These are phyloP conservation scores for Metarhizium robertsii DNA, from an alignment of 2,329 filamentous ascomycete genomes.

Conservation along the genomic window DNA sequence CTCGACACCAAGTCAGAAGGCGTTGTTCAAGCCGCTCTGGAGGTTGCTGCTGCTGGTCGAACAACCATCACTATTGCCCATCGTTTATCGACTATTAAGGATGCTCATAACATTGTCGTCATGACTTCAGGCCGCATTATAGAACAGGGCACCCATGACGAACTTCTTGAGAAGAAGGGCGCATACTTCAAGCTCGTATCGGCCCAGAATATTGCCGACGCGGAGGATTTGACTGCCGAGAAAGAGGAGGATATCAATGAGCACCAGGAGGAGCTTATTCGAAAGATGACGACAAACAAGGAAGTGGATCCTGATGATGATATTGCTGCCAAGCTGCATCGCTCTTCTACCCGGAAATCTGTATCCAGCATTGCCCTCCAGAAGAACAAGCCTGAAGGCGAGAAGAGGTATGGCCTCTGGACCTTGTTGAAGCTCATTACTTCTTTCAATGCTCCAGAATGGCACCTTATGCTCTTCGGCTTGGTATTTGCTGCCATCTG, in stretches of 20 bases:
- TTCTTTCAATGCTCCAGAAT: slow-evolving; percentile 69
- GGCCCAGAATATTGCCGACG: slow-evolving; percentile 70
- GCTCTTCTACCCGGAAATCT: slow-evolving; percentile 46
- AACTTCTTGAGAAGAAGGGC: slow-evolving; percentile 58
- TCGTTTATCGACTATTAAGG: slow-evolving; percentile 85
- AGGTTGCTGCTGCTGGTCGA: slow-evolving; percentile 73
- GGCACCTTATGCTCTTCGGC: slow-evolving; percentile 62
- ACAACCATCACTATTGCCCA: slow-evolving; percentile 97
- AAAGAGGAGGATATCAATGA: slow-evolving; percentile 41
- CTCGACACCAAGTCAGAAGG: slow-evolving; percentile 93
- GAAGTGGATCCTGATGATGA: slow-evolving; percentile 53
- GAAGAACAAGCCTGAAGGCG: slow-evolving; percentile 36
- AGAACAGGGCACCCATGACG: slow-evolving; percentile 83
- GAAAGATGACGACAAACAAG: slow-evolving; percentile 33
- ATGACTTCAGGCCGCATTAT: slow-evolving; percentile 79
- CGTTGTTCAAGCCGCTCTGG: slow-evolving; percentile 85
- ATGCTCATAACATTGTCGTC: slow-evolving; percentile 92
- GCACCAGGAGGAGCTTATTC: slow-evolving; percentile 40
- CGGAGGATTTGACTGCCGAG: slow-evolving; percentile 42
- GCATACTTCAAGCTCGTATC: slow-evolving; percentile 82
- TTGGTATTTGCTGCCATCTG: slow-evolving; percentile 66
- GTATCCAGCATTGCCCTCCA: slow-evolving; percentile 64
- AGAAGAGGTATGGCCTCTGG: slow-evolving; percentile 58
- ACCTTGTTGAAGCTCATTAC: slow-evolving; percentile 70
- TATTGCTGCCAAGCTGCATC: slow-evolving; percentile 47